These are phyloP conservation scores for Acmispon strigosus DNA, from an alignment of 306 rosid species.

Conservation along the genomic window DNA sequence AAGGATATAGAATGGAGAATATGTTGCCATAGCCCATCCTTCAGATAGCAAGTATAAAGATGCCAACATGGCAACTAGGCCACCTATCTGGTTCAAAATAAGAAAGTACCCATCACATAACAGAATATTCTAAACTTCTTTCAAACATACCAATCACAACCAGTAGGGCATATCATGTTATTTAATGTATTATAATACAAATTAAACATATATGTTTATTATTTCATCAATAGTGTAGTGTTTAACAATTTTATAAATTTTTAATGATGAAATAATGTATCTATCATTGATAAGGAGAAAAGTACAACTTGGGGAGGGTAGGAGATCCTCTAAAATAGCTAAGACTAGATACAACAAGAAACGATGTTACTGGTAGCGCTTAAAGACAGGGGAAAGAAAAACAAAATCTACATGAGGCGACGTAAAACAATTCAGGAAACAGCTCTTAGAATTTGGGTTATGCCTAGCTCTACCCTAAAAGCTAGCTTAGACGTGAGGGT, in stretches of 20 bases:
- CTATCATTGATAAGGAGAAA: neutral
- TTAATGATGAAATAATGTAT: neutral
- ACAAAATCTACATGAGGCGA: neutral
- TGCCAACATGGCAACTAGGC: slow-evolving; percentile 88
- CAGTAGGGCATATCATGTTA: neutral
- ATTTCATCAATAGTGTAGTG: neutral
- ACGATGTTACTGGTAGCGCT: neutral
- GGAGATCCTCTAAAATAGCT: slow-evolving; percentile 3
- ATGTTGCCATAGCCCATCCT: slow-evolving; percentile 90
- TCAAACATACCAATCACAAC: slow-evolving; percentile 1
- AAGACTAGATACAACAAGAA: neutral
- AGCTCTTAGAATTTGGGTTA: too few species aligned
- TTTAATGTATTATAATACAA: neutral
- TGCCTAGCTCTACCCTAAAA: too few species aligned
- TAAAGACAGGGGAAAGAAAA: neutral
- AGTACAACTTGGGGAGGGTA: neutral
- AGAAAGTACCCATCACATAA: slow-evolving; percentile 26
- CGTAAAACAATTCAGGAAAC: slow-evolving; percentile 7
- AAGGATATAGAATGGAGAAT: slow-evolving; percentile 94
- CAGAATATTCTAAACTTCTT: slow-evolving; percentile 17
- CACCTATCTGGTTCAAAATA: slow-evolving; percentile 68
- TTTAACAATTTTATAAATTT: neutral
- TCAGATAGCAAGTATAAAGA: slow-evolving; percentile 82
- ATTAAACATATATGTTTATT: neutral
- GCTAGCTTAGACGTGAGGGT: too few species aligned